Evolutionary conservation across 2,329 filamentous ascomycete genomes (phyloP).

Genomic region (Arthrobotrys megalospora): DNA sequence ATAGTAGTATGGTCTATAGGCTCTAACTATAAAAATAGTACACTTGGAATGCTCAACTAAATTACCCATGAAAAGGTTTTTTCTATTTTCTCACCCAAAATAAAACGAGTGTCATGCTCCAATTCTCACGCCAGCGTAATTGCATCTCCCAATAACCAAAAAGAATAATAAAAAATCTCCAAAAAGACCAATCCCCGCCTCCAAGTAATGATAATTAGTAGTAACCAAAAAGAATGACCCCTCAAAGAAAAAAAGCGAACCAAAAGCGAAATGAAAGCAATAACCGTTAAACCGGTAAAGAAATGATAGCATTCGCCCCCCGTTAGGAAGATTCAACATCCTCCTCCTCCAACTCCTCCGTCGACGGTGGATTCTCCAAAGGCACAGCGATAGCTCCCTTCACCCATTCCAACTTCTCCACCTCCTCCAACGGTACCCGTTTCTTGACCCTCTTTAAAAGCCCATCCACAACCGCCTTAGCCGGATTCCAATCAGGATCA

Average conservation of each 20-base stretch:
- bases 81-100: constrained; percentile 4
- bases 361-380: constrained; percentile 56
- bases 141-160: constrained; percentile 21
- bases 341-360: constrained; percentile 54
- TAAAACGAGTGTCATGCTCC: constrained; percentile 38
- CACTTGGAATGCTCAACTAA: background rate
- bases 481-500: constrained; percentile 78
- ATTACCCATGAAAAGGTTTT: background rate
- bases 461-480: constrained; percentile 85
- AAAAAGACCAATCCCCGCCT: background rate
- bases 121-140: constrained; percentile 47
- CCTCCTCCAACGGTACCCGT: constrained; percentile 81
- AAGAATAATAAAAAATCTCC: background rate
- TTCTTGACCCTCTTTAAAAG: constrained; percentile 85
- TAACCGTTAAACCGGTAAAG: background rate
- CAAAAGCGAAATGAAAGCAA: background rate
- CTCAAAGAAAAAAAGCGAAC: constrained; percentile 8
- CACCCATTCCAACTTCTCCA: constrained; percentile 83
- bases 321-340: constrained; percentile 32
- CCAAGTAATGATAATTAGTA: constrained; percentile 10
- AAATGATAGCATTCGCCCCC: background rate
- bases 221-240: constrained; percentile 4
- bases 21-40: background rate
- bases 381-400: constrained; percentile 75
- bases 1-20: background rate